phyloP scores from a whole-genome alignment of 2,329 filamentous ascomycete genomes.

The Penicillium sp. region DNA sequence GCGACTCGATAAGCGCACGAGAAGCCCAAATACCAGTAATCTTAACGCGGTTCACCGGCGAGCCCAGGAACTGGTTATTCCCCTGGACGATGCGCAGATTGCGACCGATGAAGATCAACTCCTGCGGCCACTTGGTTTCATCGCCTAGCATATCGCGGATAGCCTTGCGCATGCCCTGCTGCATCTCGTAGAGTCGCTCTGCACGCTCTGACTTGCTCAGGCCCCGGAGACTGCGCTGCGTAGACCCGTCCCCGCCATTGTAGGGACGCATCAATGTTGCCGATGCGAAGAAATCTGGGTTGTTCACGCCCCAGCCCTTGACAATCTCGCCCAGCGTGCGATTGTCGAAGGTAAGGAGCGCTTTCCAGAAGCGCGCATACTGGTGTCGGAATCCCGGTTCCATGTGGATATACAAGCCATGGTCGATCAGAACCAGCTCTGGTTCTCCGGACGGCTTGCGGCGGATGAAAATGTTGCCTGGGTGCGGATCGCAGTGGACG shows the following conservation, averaged over 20 bases:
- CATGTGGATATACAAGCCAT: slow-evolving; percentile 95
- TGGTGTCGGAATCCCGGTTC: slow-evolving; percentile 76
- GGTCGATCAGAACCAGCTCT: slow-evolving; percentile 93
- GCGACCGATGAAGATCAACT: slow-evolving; percentile 86
- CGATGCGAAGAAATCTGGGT: slow-evolving; percentile 85
- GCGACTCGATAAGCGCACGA: slow-evolving; percentile 74
- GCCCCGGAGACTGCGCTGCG: slow-evolving; percentile 56
- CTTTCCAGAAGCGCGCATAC: slow-evolving; percentile 90
- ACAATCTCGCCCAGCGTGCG: slow-evolving; percentile 71
- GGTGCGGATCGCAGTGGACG: slow-evolving; percentile 95
- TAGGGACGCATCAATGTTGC: slow-evolving; percentile 90
- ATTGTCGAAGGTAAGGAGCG: slow-evolving; percentile 91
- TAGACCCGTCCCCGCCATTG: slow-evolving; percentile 73
- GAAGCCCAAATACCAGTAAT: slow-evolving; percentile 91
- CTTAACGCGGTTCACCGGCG: slow-evolving; percentile 87
- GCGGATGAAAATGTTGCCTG: slow-evolving; percentile 94
- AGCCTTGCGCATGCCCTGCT: slow-evolving; percentile 67
- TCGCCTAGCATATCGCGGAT: slow-evolving; percentile 81
- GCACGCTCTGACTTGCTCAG: slow-evolving; percentile 56
- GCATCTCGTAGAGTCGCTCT: slow-evolving; percentile 72
- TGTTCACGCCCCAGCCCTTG: slow-evolving; percentile 79
- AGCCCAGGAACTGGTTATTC: slow-evolving; percentile 87
- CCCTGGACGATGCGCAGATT: slow-evolving; percentile 92
- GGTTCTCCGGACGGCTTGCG: slow-evolving; percentile 76
- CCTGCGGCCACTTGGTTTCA: slow-evolving; percentile 84